Conservation (phyloP, 441 rosid species). For the Isatis lusitanica region DNA sequence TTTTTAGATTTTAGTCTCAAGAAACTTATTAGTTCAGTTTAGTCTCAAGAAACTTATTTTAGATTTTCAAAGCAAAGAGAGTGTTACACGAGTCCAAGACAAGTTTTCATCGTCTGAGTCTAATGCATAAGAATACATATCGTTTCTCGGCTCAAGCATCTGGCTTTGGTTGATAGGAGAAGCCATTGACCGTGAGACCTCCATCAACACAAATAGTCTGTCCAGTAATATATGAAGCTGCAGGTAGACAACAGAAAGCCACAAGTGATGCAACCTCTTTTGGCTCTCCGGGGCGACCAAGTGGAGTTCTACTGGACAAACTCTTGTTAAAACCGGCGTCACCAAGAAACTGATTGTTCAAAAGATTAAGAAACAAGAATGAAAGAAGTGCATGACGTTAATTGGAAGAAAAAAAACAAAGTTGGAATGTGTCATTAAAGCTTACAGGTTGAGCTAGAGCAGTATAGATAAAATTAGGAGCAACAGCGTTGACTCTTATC, state of each 20-base stretch:
- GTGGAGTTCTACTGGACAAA: slow-evolving; percentile 39
- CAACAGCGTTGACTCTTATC: not conserved
- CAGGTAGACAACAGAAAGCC: slow-evolving; percentile 70
- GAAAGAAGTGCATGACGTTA: not conserved
- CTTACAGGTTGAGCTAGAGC: not conserved
- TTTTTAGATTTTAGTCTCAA: too few species aligned
- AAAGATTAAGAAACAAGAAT: not conserved
- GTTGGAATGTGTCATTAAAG: not conserved
- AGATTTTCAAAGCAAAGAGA: too few species aligned
- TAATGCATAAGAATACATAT: too few species aligned
- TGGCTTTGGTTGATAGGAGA: slow-evolving; percentile 30
- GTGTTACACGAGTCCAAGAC: too few species aligned
- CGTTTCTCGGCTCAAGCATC: slow-evolving; percentile 2
- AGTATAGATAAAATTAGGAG: not conserved
- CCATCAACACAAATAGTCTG: slow-evolving; percentile 74
- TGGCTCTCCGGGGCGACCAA: slow-evolving; percentile 64
- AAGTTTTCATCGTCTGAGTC: too few species aligned
- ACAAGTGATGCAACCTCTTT: slow-evolving; percentile 69
- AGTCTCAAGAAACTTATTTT: not conserved
- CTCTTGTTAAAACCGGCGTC: slow-evolving; percentile 1
- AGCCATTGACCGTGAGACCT: slow-evolving; percentile 62
- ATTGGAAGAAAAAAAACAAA: not conserved
- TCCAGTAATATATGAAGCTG: slow-evolving; percentile 78
- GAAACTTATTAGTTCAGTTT: too few species aligned
- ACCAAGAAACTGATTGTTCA: not conserved